Base-by-base conservation (phyloP, 345 rosid species). In the Kernera saxatilis region DNA sequence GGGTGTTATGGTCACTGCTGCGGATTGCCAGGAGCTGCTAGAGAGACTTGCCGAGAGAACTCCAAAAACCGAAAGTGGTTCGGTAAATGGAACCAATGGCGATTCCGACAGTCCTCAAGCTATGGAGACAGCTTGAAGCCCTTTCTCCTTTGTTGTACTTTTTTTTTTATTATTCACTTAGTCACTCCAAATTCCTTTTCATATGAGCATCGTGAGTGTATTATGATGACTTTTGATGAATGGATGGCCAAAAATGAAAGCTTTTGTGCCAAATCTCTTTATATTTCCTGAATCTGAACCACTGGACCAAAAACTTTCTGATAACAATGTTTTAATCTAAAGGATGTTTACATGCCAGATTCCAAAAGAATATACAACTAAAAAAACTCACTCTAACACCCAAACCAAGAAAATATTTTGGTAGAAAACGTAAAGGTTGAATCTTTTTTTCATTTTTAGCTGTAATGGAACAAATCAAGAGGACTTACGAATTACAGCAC, bases 1-100 rank as follows among this genome's bases (percentile, higher is more conserved):
- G 81, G 87, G 84, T 63, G 96, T 90, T 66, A 86, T 95, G 98
- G 92, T 87, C 43, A 84, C 98, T 15, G 88, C 91, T 55, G 75
- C 84, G 0, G 98, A 92, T 73, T 88, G 96, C 79, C 89, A 88
- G 70, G 97, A 89, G 79, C 78, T 90, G 76, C 78, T 89, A 19
- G 86, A 86, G 74, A 88, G 96, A 77, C 87, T 94, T 56, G 64
- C 79, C 8, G 78, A 65, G 27, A 82, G 78, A 25, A 67, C 73
- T 76, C 86, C 78, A 17, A 60, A 76, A 44, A 52, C 51, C 1
- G 75, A 82, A 33, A 79, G 27, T 51, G 49, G 33, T 43, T 59
- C 3, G 0, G 49, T 51, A 4, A 58, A 74, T 49, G 72, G 12
- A 46, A 66, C 52, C 67, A 35, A 50, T 48, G 77, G 46, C 1